These are phyloP conservation scores for Eudorina sp. DNA, from an alignment of 139 green algal species.

Conservation along the genomic window DNA sequence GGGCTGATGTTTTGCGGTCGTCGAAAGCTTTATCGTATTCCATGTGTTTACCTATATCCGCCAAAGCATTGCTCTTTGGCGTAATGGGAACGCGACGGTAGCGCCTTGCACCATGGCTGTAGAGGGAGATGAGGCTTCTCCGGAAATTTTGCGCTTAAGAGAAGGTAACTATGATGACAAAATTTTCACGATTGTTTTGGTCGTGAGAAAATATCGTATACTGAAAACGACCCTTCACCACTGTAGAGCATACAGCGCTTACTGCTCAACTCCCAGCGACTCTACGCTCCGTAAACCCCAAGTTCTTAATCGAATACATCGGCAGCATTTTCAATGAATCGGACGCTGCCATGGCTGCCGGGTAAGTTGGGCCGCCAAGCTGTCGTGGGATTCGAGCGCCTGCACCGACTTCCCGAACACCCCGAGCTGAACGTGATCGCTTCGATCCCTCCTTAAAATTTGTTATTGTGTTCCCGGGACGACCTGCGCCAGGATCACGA, in stretches of 20 bases:
- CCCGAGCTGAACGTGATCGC: too few species aligned
- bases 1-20: neutral
- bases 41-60: neutral
- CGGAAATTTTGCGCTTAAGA: neutral
- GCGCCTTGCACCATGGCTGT: slow-evolving; percentile 1
- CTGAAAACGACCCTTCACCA: neutral
- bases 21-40: too few species aligned
- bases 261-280: neutral
- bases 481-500: slow-evolving; percentile 2
- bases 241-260: neutral
- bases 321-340: slow-evolving; percentile 17
- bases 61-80: neutral
- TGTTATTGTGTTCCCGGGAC: too few species aligned
- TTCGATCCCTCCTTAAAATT: too few species aligned
- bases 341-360: neutral
- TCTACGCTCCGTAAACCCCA: neutral
- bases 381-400: too few species aligned
- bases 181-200: neutral
- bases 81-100: neutral
- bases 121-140: neutral
- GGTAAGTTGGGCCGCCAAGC: slow-evolving; percentile 15
- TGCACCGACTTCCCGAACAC: too few species aligned
- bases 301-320: slow-evolving; percentile 8
- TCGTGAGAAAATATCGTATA: neutral
- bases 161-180: slow-evolving; percentile 4